A percentile compares a stretch with the other conserved stretches of the same genome.
These are phyloP conservation scores for Capronia americana DNA, from an alignment of 2,329 filamentous ascomycete genomes.

Conservation along the genomic window DNA sequence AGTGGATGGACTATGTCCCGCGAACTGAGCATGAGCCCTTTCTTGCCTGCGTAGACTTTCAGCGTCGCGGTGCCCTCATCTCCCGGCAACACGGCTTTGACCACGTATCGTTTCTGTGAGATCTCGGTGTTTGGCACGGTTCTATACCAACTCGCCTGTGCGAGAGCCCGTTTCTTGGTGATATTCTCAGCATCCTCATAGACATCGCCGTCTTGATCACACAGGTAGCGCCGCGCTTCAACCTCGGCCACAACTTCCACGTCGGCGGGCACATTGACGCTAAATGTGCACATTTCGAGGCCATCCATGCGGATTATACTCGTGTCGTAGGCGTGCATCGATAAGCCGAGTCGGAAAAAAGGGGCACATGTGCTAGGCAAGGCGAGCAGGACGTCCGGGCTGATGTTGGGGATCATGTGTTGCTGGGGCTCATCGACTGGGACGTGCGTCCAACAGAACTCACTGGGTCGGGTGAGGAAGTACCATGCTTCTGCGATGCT, in stretches of 20 bases:
- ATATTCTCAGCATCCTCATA: constrained; percentile 86
- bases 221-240: constrained; percentile 78
- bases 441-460: constrained; percentile 95
- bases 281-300: constrained; percentile 89
- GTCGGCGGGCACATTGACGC: constrained; percentile 84
- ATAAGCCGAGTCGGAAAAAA: constrained; percentile 81
- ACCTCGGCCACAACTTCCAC: constrained; percentile 93
- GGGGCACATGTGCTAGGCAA: constrained; percentile 84
- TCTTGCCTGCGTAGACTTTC: constrained; percentile 91
- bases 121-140: constrained; percentile 52
- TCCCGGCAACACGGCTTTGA: constrained; percentile 89
- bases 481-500: constrained; percentile 85
- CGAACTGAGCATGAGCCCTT: constrained; percentile 96
- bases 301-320: constrained; percentile 84
- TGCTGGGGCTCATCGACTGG: constrained; percentile 87
- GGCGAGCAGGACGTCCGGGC: constrained; percentile 83
- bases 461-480: constrained; percentile 86
- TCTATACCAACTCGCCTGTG: constrained; percentile 88
- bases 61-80: constrained; percentile 88
- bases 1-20: constrained; percentile 94
- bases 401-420: constrained; percentile 87
- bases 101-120: constrained; percentile 79
- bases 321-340: constrained; percentile 90
- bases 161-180: constrained; percentile 82
- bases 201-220: constrained; percentile 85